These are phyloP conservation scores for Fusarium palustre DNA, from an alignment of 2,329 filamentous ascomycete genomes.

Conservation along the genomic window DNA sequence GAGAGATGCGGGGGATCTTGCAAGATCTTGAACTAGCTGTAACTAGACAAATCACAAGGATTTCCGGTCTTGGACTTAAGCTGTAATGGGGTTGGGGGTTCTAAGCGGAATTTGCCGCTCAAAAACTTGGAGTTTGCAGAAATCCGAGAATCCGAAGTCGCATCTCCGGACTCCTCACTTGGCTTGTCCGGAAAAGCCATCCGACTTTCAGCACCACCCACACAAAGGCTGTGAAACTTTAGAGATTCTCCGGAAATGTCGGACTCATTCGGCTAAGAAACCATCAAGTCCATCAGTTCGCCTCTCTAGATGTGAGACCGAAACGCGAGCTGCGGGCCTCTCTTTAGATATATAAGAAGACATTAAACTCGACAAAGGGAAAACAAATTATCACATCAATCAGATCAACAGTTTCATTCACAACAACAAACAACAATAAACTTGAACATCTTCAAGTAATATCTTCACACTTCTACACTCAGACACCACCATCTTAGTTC, in stretches of 20 bases:
- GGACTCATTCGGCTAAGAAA: constrained; percentile 13
- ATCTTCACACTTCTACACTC: neutral
- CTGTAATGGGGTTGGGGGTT: neutral
- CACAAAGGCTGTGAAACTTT: rapidly evolving
- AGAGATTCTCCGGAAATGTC: neutral
- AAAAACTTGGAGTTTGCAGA: no score
- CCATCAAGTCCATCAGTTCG: neutral
- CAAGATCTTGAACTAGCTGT: neutral
- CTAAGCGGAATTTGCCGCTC: neutral
- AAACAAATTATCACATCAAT: constrained; percentile 14
- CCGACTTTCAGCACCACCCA: rapidly evolving
- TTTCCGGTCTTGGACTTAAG: neutral
- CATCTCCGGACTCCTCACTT: neutral
- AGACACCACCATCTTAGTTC: neutral
- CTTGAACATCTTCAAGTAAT: neutral
- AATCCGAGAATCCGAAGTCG: neutral
- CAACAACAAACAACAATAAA: neutral
- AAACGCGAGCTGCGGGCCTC: constrained; percentile 4
- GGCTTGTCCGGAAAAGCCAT: neutral
- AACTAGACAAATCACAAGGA: neutral
- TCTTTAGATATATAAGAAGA: constrained; percentile 22
- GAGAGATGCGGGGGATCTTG: constrained; percentile 30
- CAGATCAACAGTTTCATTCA: neutral
- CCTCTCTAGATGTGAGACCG: constrained; percentile 6
- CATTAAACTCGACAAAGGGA: neutral